Evolutionary conservation across 441 rosid species (phyloP).

Genomic region (Mallotus repandus): DNA sequence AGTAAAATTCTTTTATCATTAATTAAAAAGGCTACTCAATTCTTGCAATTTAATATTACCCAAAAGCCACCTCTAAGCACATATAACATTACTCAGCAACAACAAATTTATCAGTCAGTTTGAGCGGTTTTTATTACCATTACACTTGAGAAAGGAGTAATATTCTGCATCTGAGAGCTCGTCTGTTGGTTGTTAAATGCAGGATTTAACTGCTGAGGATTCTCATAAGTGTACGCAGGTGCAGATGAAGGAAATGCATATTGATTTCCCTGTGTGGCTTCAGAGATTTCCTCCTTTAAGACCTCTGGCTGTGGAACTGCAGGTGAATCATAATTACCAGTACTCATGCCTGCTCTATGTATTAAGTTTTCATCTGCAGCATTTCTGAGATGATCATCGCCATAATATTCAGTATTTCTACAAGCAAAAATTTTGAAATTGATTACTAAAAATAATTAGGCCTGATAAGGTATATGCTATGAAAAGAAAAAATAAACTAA

Average conservation of each 20-base stretch:
- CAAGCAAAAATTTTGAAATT: constrained; percentile 20
- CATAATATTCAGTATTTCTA: constrained; percentile 77
- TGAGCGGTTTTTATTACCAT: constrained; percentile 49
- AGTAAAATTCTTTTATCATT: no score
- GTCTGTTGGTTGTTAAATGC: constrained; percentile 55
- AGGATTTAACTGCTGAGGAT: constrained; percentile 60
- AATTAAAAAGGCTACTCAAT: neutral
- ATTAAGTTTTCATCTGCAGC: constrained; percentile 51
- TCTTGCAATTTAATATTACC: neutral
- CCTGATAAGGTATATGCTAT: neutral
- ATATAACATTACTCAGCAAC: neutral
- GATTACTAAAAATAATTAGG: constrained; percentile 4
- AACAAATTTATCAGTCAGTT: constrained; percentile 4
- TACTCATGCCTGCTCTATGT: constrained; percentile 45
- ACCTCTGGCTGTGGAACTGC: constrained; percentile 62
- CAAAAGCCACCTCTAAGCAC: neutral
- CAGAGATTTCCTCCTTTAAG: constrained; percentile 62
- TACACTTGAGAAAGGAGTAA: constrained; percentile 66
- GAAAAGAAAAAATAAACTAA: neutral
- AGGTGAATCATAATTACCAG: constrained; percentile 59
- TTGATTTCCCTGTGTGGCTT: constrained; percentile 59
- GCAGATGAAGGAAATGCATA: constrained; percentile 71
- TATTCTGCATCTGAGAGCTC: constrained; percentile 75
- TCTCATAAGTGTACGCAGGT: constrained; percentile 64
- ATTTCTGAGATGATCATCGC: constrained; percentile 66